Evolutionary conservation across 257 asterid genomes (phyloP).

Genomic region (Nicotiana tomentosiformis): DNA sequence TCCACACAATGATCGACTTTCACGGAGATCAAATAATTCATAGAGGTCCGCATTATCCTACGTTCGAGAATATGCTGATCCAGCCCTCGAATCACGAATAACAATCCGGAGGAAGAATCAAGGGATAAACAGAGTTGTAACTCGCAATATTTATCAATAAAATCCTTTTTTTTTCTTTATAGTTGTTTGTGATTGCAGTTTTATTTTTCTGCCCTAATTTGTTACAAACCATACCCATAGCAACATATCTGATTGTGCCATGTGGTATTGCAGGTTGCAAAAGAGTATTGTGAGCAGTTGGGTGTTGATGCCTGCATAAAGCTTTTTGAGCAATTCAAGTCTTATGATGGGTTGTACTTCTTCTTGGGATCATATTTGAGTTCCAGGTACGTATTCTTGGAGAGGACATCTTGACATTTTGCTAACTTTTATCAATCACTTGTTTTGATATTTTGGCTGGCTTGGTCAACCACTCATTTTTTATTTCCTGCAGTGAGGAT

Average conservation of each 20-base stretch:
- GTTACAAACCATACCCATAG: not conserved
- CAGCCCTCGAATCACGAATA: too few species aligned
- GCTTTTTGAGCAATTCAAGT: slow-evolving; percentile 96
- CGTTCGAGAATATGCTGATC: too few species aligned
- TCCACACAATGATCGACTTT: too few species aligned
- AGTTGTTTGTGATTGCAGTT: too few species aligned
- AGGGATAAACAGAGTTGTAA: too few species aligned
- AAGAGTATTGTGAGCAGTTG: slow-evolving; percentile 95
- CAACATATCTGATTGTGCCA: slow-evolving; percentile 9
- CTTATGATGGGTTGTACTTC: slow-evolving; percentile 94
- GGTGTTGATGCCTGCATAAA: slow-evolving; percentile 92
- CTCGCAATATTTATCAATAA: too few species aligned
- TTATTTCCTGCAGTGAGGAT: slow-evolving; percentile 65
- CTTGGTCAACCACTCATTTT: not conserved
- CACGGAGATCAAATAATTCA: too few species aligned
- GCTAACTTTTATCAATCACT: not conserved
- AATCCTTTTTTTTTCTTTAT: too few species aligned
- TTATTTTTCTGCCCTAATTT: too few species aligned
- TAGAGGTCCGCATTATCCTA: too few species aligned
- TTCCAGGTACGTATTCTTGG: slow-evolving; percentile 58
- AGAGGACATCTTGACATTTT: not conserved
- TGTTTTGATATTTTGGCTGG: not conserved
- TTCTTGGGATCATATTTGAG: slow-evolving; percentile 97
- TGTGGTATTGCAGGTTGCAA: slow-evolving; percentile 61
- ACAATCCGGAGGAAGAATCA: too few species aligned